phyloP scores from a whole-genome alignment of 2,329 filamentous ascomycete genomes.

The Aspergillus brasiliensis region DNA sequence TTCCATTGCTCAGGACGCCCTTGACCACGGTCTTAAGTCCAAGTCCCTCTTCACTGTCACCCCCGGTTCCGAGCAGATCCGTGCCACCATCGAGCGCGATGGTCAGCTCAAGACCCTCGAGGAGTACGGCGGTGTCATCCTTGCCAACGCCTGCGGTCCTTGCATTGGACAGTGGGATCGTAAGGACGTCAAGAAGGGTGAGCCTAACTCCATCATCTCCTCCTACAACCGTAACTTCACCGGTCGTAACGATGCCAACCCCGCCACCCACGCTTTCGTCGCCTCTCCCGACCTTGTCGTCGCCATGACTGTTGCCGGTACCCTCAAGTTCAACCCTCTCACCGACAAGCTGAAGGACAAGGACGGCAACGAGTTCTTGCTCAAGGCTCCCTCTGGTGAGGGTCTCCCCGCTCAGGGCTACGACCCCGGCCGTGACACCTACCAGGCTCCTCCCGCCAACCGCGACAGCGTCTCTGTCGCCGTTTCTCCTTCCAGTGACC shows the following conservation, averaged over 20 bases:
- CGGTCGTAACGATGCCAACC: constrained; percentile 94
- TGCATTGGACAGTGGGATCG: constrained; percentile 97
- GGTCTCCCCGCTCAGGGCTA: constrained; percentile 81
- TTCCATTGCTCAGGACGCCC: constrained; percentile 86
- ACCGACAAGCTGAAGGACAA: constrained; percentile 91
- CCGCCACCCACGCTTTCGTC: constrained; percentile 90
- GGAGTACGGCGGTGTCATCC: constrained; percentile 90
- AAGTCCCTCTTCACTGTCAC: constrained; percentile 94
- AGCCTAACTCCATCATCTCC: constrained; percentile 93
- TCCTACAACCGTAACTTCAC: constrained; percentile 99
- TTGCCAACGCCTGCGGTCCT: constrained; percentile 92
- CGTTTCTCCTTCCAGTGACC: constrained; percentile 86
- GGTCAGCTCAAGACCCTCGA: constrained; percentile 93
- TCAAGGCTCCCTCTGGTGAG: constrained; percentile 75
- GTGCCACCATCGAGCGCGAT: constrained; percentile 87
- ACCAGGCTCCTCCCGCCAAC: constrained; percentile 89
- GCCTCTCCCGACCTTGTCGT: constrained; percentile 88
- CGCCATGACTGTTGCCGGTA: constrained; percentile 79
- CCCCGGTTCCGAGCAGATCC: constrained; percentile 94
- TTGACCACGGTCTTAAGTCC: constrained; percentile 89
- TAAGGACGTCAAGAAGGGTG: constrained; percentile 89
- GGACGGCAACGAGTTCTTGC: constrained; percentile 93
- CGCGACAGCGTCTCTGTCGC: constrained; percentile 72
- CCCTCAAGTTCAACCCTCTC: constrained; percentile 90
- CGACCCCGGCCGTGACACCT: constrained; percentile 88